Percentiles rank a stretch among this genome's conserved stretches.
Conservation (phyloP, 1,284 basidiomycete genomes). For the Apiotrichum sp. region DNA sequence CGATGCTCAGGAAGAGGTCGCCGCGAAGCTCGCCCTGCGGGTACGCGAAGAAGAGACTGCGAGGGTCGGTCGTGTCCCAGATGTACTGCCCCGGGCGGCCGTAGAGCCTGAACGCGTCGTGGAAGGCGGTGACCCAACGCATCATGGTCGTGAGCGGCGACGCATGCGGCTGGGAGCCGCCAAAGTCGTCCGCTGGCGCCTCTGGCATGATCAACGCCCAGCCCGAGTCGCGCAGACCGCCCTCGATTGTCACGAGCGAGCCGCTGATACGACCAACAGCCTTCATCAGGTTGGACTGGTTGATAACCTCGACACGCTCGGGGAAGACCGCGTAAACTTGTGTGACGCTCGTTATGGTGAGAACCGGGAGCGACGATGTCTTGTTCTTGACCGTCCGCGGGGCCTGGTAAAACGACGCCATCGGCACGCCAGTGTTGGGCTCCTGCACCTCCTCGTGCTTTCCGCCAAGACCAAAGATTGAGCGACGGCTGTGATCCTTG, state of each 20-base stretch:
- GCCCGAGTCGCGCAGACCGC: slow-evolving; percentile 56
- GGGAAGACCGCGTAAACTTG: slow-evolving; percentile 79
- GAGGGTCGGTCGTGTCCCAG: slow-evolving; percentile 74
- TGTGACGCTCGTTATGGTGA: slow-evolving; percentile 43
- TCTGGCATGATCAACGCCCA: slow-evolving; percentile 88
- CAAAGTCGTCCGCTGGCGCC: slow-evolving; percentile 48
- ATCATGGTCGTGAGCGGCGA: slow-evolving; percentile 69
- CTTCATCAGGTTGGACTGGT: slow-evolving; percentile 79
- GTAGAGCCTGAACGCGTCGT: slow-evolving; percentile 80
- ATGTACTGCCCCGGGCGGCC: slow-evolving; percentile 72
- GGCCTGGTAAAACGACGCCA: slow-evolving; percentile 45
- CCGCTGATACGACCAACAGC: slow-evolving; percentile 73
- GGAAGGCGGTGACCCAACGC: slow-evolving; percentile 82
- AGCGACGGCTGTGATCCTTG: slow-evolving; percentile 23
- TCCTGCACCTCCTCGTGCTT: slow-evolving; percentile 52
- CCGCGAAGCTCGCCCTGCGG: slow-evolving; percentile 34
- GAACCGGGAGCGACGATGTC: slow-evolving; percentile 30
- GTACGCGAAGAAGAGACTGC: slow-evolving; percentile 44
- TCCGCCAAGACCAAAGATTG: slow-evolving; percentile 39
- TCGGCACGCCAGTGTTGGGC: slow-evolving; percentile 40
- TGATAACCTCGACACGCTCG: slow-evolving; percentile 86
- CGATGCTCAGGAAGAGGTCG: slow-evolving; percentile 79
- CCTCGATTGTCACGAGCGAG: slow-evolving; percentile 57
- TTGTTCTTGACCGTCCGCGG: slow-evolving; percentile 39
- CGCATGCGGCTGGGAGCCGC: slow-evolving; percentile 8